phyloP scores from a whole-genome alignment of 164 flowering plant species.

The Akebia trifoliata region DNA sequence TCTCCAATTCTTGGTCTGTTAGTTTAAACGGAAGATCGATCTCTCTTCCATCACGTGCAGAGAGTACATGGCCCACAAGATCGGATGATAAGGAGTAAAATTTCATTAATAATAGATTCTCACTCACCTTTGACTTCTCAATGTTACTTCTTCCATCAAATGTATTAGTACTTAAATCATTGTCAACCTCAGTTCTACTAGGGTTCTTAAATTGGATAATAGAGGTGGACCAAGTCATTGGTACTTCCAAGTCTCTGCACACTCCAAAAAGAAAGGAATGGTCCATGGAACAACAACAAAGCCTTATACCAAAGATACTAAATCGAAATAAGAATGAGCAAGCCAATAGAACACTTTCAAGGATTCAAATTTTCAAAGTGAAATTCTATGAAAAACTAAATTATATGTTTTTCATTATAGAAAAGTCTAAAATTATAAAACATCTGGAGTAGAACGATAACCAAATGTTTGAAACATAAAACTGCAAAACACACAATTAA shows the following conservation, averaged over 20 bases:
- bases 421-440: too few species aligned
- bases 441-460: too few species aligned
- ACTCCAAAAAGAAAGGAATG: not conserved
- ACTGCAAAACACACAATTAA: too few species aligned
- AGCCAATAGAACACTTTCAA: too few species aligned
- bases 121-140: slow-evolving; percentile 68
- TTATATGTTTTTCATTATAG: too few species aligned
- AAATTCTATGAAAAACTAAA: too few species aligned
- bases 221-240: slow-evolving; percentile 44
- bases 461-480: too few species aligned
- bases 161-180: slow-evolving; percentile 8
- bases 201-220: slow-evolving; percentile 33
- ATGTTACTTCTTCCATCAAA: slow-evolving; percentile 33
- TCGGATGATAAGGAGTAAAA: slow-evolving; percentile 66
- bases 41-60: slow-evolving; percentile 51
- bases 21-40: slow-evolving; percentile 79
- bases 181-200: slow-evolving; percentile 10
- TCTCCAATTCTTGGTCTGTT: slow-evolving; percentile 55
- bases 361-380: too few species aligned
- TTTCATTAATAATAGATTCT: slow-evolving; percentile 75
- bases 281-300: too few species aligned
- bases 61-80: slow-evolving; percentile 53
- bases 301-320: too few species aligned
- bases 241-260: slow-evolving; percentile 56
- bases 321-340: too few species aligned